Conservation (phyloP, 306 rosid genomes). For the Lagenaria siceraria region DNA sequence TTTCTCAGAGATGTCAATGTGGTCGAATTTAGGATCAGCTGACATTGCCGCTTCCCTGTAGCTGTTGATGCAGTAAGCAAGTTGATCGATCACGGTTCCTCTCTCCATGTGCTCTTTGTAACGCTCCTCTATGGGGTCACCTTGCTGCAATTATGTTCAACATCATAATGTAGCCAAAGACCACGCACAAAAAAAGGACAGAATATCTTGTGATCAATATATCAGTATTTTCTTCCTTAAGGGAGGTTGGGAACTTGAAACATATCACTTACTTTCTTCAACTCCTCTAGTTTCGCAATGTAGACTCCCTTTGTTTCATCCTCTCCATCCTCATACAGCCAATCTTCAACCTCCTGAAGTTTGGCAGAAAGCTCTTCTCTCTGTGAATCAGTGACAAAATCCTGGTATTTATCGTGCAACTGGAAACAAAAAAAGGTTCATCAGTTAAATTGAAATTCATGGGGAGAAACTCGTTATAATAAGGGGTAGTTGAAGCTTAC, state of each 20-base stretch:
- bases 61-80: constrained; percentile 44
- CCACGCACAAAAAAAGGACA: background rate
- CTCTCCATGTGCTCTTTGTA: constrained; percentile 57
- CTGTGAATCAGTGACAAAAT: constrained; percentile 60
- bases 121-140: constrained; percentile 83
- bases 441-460: constrained; percentile 3
- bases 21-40: constrained; percentile 65
- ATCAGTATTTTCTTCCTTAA: background rate
- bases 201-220: too few relatives aligned
- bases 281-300: constrained; percentile 82
- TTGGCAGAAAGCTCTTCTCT: constrained; percentile 46
- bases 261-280: constrained; percentile 43
- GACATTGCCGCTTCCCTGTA: constrained; percentile 75
- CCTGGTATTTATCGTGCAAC: constrained; percentile 72
- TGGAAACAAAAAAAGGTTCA: constrained; percentile 16
- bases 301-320: constrained; percentile 96
- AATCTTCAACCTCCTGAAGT: constrained; percentile 84
- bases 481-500: constrained; percentile 9
- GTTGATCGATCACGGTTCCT: constrained; percentile 55
- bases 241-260: background rate
- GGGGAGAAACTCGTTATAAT: background rate
- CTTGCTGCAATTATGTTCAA: constrained; percentile 45
- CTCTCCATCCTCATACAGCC: constrained; percentile 93
- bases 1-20: constrained; percentile 69
- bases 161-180: background rate